Conservation (phyloP, 371 early-diverging fungal species). For the Saksenaea oblongispora region DNA sequence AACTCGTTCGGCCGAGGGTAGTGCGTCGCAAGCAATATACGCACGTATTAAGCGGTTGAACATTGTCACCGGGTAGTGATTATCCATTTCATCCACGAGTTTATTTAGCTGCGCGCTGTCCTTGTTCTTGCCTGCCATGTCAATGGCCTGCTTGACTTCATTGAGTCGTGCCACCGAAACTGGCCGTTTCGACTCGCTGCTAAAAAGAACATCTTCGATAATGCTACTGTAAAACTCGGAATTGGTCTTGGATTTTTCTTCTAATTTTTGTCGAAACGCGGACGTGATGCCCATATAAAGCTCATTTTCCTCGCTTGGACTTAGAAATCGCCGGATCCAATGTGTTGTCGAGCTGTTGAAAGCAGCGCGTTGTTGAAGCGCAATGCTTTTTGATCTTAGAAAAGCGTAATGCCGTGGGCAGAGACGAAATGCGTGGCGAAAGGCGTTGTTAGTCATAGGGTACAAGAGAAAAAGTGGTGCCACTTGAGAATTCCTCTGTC, state of each 20-base stretch:
- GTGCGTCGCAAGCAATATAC: slow-evolving; percentile 19
- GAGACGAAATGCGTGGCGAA: not conserved
- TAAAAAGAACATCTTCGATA: slow-evolving; percentile 43
- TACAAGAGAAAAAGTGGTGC: not conserved
- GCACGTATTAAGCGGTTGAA: slow-evolving; percentile 47
- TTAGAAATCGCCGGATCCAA: slow-evolving; percentile 44
- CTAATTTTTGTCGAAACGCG: slow-evolving; percentile 41
- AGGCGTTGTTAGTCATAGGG: not conserved
- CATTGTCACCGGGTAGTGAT: slow-evolving; percentile 20
- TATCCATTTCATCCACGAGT: slow-evolving; percentile 23
- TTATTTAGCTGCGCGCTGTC: slow-evolving; percentile 14
- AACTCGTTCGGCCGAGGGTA: slow-evolving; percentile 26
- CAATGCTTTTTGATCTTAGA: not conserved
- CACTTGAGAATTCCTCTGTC: no score
- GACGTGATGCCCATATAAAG: slow-evolving; percentile 42
- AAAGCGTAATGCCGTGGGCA: not conserved
- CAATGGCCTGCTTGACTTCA: slow-evolving; percentile 24
- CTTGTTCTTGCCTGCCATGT: slow-evolving; percentile 25
- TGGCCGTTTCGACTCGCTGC: slow-evolving; percentile 5
- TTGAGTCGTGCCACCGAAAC: slow-evolving; percentile 23
- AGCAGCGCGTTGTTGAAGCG: not conserved
- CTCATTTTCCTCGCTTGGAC: slow-evolving; percentile 43
- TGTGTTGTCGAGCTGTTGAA: slow-evolving; percentile 1
- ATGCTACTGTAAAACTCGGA: slow-evolving; percentile 37
- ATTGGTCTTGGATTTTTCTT: slow-evolving; percentile 28